phyloP scores from a whole-genome alignment of 306 rosid species.

The Rubus parviflorus region DNA sequence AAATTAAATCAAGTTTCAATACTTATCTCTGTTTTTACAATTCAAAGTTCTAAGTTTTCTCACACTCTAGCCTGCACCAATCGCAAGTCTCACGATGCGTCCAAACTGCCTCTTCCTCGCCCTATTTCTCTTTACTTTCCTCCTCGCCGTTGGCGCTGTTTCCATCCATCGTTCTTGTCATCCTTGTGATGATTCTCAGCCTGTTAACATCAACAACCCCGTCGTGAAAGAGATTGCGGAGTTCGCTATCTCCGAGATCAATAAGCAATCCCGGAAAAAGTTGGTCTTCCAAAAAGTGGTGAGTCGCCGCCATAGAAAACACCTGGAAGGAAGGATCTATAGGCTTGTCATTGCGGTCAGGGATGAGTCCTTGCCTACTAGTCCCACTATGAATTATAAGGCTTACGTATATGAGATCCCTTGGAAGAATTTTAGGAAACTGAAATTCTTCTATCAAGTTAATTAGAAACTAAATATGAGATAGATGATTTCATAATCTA shows the following conservation, averaged over 20 bases:
- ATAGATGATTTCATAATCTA: too few relatives aligned
- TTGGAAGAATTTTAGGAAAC: background rate
- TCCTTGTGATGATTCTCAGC: too few relatives aligned
- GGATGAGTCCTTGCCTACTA: background rate
- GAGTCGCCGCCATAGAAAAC: background rate
- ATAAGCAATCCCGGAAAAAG: background rate
- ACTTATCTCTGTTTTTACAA: too few relatives aligned
- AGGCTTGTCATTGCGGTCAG: background rate
- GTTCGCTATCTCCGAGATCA: conserved; percentile 10
- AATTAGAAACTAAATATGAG: background rate
- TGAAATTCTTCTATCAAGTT: background rate
- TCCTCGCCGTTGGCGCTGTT: background rate
- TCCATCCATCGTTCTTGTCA: background rate
- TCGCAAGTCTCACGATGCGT: background rate
- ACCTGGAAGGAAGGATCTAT: background rate
- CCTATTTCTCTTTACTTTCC: background rate
- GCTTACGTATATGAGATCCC: background rate
- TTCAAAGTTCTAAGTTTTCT: too few relatives aligned
- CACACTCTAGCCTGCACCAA: background rate
- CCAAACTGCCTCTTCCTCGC: background rate
- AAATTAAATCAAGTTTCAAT: too few relatives aligned
- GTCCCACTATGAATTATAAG: background rate
- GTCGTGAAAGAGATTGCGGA: background rate
- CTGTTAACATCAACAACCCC: background rate
- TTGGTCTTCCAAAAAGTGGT: background rate